phyloP scores from a whole-genome alignment of 805 yeast genomes.

The Candida khao-thaluensis region DNA sequence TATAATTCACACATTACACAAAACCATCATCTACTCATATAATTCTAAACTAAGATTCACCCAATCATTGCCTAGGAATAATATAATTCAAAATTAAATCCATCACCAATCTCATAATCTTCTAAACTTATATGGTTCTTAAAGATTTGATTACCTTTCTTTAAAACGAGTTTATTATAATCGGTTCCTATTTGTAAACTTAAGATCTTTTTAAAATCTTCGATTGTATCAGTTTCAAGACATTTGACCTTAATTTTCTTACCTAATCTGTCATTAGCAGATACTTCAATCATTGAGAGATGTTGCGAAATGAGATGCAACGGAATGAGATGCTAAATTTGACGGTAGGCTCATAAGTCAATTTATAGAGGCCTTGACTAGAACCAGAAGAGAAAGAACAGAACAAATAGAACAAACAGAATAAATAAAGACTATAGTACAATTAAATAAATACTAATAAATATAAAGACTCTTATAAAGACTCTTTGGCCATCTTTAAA shows the following conservation, averaged over 20 bases:
- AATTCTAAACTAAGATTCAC: no score
- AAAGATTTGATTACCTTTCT: constrained; percentile 79
- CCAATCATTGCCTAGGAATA: constrained; percentile 58
- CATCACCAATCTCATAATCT: constrained; percentile 94
- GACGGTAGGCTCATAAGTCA: no score
- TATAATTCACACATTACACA: no score
- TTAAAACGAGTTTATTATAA: constrained; percentile 63
- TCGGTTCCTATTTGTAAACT: constrained; percentile 81
- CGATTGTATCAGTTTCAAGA: constrained; percentile 77
- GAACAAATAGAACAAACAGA: constrained; percentile 53
- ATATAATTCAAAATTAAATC: constrained; percentile 82
- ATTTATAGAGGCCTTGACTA: no score
- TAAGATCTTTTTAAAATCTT: constrained; percentile 83
- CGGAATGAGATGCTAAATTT: no score
- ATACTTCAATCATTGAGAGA: constrained; percentile 38
- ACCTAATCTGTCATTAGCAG: constrained; percentile 63
- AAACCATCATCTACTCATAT: no score
- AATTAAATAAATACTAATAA: no score
- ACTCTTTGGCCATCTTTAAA: constrained; percentile 59
- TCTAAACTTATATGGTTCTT: constrained; percentile 89
- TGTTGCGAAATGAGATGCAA: no score
- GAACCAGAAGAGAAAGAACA: constrained; percentile 24
- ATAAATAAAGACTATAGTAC: no score
- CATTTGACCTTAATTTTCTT: constrained; percentile 88
- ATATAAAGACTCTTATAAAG: no score